Conservation (phyloP, 139 green algal species). For the Haematococcus sp. region DNA sequence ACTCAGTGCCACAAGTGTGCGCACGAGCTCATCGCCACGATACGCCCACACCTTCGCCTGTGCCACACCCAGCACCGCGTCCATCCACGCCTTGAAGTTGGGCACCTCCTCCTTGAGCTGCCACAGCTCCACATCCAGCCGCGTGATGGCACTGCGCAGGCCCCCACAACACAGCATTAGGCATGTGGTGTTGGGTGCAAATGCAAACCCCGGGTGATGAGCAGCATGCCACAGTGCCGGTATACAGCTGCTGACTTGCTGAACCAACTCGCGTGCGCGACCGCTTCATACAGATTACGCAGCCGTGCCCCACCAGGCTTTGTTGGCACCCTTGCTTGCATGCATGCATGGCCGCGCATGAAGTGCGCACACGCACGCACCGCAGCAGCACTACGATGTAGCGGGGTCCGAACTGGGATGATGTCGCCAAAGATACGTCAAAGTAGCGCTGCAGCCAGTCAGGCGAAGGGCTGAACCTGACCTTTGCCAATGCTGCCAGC, state of each 20-base stretch:
- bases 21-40: constrained; percentile 29
- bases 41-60: constrained; percentile 10
- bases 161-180: background rate
- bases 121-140: constrained; percentile 14
- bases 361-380: background rate
- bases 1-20: constrained; percentile 18
- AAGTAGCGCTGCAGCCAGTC: constrained; percentile 31
- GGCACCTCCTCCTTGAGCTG: constrained; percentile 20
- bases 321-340: too few species aligned
- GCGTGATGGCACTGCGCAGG: constrained; percentile 6
- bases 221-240: too few species aligned
- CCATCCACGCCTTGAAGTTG: constrained; percentile 26
- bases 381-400: background rate
- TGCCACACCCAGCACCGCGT: constrained; percentile 4
- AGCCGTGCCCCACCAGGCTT: too few species aligned
- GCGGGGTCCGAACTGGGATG: background rate
- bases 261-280: too few species aligned
- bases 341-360: too few species aligned
- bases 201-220: background rate
- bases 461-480: constrained; percentile 17
- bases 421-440: background rate
- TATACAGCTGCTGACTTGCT: too few species aligned
- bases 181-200: constrained; percentile 10
- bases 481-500: constrained; percentile 19
- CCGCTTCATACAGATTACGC: too few species aligned